Conservation (phyloP, 2,329 filamentous ascomycete species). For the Claviceps fusiformis region DNA sequence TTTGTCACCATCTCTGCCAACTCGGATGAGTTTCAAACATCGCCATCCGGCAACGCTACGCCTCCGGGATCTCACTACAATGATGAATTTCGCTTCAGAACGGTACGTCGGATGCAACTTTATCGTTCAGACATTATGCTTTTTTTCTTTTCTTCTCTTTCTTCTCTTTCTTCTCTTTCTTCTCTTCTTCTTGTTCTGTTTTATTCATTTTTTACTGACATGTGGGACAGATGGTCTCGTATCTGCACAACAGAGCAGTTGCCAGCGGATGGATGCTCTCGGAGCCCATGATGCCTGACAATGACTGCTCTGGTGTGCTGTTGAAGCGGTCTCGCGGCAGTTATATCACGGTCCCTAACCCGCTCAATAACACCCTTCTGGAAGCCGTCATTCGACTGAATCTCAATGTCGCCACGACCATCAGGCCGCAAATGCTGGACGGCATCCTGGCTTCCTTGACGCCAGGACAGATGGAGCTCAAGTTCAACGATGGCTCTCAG, state of each 20-base stretch:
- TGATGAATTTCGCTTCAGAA: conserved; percentile 18
- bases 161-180: background rate
- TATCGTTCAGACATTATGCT: background rate
- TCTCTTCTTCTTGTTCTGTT: background rate
- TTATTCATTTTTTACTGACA: background rate
- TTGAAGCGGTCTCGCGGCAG: conserved; percentile 24
- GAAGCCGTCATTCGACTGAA: conserved; percentile 30
- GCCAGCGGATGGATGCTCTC: conserved; percentile 18
- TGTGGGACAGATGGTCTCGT: conserved; percentile 16
- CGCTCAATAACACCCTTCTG: conserved; percentile 23
- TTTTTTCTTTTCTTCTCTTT: no score
- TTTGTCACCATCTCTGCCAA: conserved; percentile 1
- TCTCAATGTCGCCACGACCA: conserved; percentile 32
- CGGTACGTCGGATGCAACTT: conserved; percentile 9
- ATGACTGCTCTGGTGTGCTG: conserved; percentile 22
- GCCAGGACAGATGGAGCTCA: conserved; percentile 27
- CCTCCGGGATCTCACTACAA: conserved; percentile 8
- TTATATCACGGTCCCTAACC: conserved; percentile 27
- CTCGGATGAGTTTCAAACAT: conserved; percentile 1
- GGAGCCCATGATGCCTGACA: conserved; percentile 4
- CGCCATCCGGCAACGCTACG: background rate
- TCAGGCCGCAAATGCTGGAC: conserved; percentile 32
- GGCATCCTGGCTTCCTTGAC: conserved; percentile 28
- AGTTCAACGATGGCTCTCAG: conserved; percentile 26
- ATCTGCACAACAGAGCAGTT: conserved; percentile 16